Evolutionary conservation across 371 early-diverging fungal genomes (phyloP), one percentile per base, ranked within the genome.

Genomic region (Coemansia sp.): DNA sequence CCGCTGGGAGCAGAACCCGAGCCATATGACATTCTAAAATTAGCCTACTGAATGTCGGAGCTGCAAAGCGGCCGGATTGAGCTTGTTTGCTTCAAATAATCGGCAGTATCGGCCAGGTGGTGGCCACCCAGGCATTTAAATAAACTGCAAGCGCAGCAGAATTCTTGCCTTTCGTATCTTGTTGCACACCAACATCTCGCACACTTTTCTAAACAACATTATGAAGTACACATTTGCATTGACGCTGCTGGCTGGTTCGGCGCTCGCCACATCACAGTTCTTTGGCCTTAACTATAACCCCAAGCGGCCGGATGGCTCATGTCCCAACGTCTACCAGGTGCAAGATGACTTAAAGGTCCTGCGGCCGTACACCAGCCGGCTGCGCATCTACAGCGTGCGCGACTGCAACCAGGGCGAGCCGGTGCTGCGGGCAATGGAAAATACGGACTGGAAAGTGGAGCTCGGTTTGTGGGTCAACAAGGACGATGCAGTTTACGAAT

Each of bases 381-480:
- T 84, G 1, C 76, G 81, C 16, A 83, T 79, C 9, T 84, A 79
- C 54, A 68, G 81, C 3, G 59, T 82, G 20, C 64, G 71, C 26
- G 72, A 72, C 39, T 85, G 85, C 61, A 72, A 85, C 50, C 69
- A 81, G 74, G 85, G 83, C 55, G 78, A 72, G 66, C 51, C 82
- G 8, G 77, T 83, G 39, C 59, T 85, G 38, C 72, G 79, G 40
- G 86, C 86, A 2, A 77, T 82, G 11, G 78, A 85, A 56, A 70
- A 69, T 12, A 63, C 81, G 3, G 82, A 80, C 16, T 81, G 82
- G 81, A 68, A 72, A 11, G 65, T 83, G n/a, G 74, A 77, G 55
- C 70, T 85, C 35, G 85, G 86, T 33, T 76, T 84, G 78, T 84
- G 84, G 86, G 72, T 85, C n/a, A 81, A 80, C 47, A 57, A 54